A percentile compares a stretch with the other conserved stretches of the same genome.
Conservation (phyloP, 106 monocot genomes). For the Acorus calamus region DNA sequence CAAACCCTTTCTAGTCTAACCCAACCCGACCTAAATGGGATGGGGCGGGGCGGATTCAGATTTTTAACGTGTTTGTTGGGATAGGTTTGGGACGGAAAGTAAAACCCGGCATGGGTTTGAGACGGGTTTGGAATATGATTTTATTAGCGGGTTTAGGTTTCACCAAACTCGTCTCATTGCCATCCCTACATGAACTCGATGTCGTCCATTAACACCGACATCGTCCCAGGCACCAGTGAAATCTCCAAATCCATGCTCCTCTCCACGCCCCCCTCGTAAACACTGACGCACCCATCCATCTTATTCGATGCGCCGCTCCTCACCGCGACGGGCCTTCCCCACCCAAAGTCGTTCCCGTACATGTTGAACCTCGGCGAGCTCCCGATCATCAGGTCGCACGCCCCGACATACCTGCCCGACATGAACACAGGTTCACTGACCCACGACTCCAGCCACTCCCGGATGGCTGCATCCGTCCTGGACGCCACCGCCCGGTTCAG, state of each 20-base stretch:
- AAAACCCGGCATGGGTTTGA: too few relatives aligned
- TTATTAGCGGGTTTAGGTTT: too few relatives aligned
- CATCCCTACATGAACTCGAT: too few relatives aligned
- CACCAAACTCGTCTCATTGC: too few relatives aligned
- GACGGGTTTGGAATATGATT: too few relatives aligned
- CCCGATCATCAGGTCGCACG: not conserved
- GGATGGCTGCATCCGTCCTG: not conserved
- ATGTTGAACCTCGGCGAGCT: constrained; percentile 50
- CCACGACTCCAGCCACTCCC: constrained; percentile 4
- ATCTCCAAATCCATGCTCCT: constrained; percentile 38
- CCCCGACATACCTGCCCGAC: not conserved
- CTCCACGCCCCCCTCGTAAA: constrained; percentile 15
- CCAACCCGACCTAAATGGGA: too few relatives aligned
- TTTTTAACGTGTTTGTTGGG: too few relatives aligned
- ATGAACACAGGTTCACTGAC: not conserved
- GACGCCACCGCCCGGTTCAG: constrained; percentile 19
- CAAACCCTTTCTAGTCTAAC: too few relatives aligned
- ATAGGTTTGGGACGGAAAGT: too few relatives aligned
- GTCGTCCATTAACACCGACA: constrained; percentile 8
- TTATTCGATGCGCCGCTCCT: constrained; percentile 34
- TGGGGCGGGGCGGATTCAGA: too few relatives aligned
- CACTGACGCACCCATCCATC: constrained; percentile 24
- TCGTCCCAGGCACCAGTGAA: constrained; percentile 1
- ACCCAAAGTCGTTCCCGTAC: constrained; percentile 50
- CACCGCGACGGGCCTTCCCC: constrained; percentile 38